A percentile compares a stretch with the other conserved stretches of the same genome.
These are phyloP conservation scores for Polychaeton citri DNA, from an alignment of 2,329 filamentous ascomycete species.

Conservation along the genomic window DNA sequence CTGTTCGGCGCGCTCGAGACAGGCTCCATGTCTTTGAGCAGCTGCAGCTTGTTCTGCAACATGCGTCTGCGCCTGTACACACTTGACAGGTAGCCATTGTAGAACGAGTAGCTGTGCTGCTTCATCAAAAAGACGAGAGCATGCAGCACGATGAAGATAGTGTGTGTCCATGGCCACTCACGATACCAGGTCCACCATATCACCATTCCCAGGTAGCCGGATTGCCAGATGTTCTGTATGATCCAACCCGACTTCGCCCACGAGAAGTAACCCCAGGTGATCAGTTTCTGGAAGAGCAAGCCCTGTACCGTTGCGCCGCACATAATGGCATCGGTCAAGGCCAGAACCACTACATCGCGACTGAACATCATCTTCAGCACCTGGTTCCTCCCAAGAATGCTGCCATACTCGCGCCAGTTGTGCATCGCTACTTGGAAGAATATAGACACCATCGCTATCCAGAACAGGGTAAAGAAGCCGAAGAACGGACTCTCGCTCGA, in stretches of 20 bases:
- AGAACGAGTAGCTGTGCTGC: constrained; percentile 67
- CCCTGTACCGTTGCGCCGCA: constrained; percentile 52
- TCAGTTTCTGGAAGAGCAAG: constrained; percentile 49
- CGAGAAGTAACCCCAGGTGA: constrained; percentile 45
- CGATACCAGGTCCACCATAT: constrained; percentile 54
- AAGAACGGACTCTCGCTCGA: constrained; percentile 58
- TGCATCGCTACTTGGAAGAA: constrained; percentile 52
- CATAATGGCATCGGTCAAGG: constrained; percentile 55
- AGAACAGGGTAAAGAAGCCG: constrained; percentile 70
- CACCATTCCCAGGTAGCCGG: constrained; percentile 46
- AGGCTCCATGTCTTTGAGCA: constrained; percentile 43
- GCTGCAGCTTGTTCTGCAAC: constrained; percentile 39
- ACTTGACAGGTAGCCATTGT: constrained; percentile 53
- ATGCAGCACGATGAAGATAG: constrained; percentile 64
- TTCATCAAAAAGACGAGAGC: constrained; percentile 71
- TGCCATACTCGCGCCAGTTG: constrained; percentile 58
- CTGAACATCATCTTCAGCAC: constrained; percentile 57
- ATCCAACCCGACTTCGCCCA: constrained; percentile 63
- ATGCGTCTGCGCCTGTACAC: constrained; percentile 40
- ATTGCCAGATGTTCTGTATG: constrained; percentile 63
- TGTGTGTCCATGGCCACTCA: constrained; percentile 75
- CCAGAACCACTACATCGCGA: constrained; percentile 37
- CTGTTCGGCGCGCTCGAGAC: constrained; percentile 25
- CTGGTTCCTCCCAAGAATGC: constrained; percentile 55
- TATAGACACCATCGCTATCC: constrained; percentile 55